A percentile compares a stretch with the other conserved stretches of the same genome.
phyloP scores from a whole-genome alignment of 495 filamentous ascomycete species.

The Stereocaulon alpinum region DNA sequence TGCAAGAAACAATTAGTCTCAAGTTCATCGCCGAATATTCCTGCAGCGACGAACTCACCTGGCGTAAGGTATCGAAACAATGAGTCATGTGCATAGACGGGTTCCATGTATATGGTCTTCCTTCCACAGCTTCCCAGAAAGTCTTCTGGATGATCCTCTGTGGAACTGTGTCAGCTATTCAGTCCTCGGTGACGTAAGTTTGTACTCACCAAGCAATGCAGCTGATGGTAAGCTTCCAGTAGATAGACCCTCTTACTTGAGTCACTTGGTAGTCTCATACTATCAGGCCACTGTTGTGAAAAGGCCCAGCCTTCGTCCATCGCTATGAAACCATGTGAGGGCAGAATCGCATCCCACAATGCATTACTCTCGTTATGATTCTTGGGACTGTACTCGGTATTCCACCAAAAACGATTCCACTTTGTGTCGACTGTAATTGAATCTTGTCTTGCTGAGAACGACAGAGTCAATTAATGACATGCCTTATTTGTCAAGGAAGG shows the following conservation, averaged over 20 bases:
- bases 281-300: neutral
- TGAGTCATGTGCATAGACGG: slow-evolving; percentile 10
- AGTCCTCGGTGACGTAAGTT: no score
- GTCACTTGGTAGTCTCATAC: neutral
- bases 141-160: slow-evolving; percentile 16
- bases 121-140: slow-evolving; percentile 14
- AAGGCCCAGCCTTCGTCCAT: neutral
- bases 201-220: slow-evolving; percentile 8
- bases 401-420: no score
- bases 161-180: no score
- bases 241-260: slow-evolving; percentile 1
- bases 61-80: slow-evolving; percentile 20
- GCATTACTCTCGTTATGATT: neutral
- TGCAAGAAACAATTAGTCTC: no score
- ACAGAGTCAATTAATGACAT: no score
- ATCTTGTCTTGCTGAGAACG: no score
- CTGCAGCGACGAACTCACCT: slow-evolving; percentile 1
- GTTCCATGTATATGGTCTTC: neutral
- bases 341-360: neutral
- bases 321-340: slow-evolving; percentile 2
- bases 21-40: no score
- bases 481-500: no score
- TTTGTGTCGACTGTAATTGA: no score
- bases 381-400: neutral
- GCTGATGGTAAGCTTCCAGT: slow-evolving; percentile 11